Evolutionary conservation across 1,139 yeast species (phyloP).

Genomic region (Geotrichum reessii): DNA sequence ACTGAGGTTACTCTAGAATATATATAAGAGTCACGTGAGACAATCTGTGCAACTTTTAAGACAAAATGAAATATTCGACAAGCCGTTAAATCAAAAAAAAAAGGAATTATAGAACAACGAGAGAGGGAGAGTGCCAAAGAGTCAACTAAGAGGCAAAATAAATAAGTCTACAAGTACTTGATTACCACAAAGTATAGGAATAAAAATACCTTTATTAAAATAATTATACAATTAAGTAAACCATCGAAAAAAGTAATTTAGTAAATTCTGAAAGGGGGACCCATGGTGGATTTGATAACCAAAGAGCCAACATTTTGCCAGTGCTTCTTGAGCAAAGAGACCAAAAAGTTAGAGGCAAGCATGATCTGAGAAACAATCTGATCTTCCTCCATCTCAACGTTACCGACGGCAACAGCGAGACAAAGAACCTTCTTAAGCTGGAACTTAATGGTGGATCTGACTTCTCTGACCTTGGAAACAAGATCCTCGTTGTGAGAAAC

Average conservation of each 20-base stretch:
- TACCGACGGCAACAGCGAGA: slow-evolving; percentile 94
- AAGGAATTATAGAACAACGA: too few species aligned
- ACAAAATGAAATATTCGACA: too few species aligned
- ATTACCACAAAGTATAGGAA: not conserved
- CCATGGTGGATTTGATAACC: slow-evolving; percentile 99
- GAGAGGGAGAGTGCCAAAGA: not conserved
- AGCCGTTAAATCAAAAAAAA: too few species aligned
- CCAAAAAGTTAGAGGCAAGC: slow-evolving; percentile 99
- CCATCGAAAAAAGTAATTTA: slow-evolving; percentile 40
- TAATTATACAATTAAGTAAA: slow-evolving; percentile 5
- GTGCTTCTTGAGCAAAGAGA: slow-evolving; percentile 99
- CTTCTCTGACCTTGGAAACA: slow-evolving; percentile 92
- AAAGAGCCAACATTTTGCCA: slow-evolving; percentile 99
- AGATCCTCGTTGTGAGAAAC: slow-evolving; percentile 99
- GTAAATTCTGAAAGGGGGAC: slow-evolving; percentile 99
- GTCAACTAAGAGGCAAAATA: not conserved
- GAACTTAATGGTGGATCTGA: slow-evolving; percentile 99
- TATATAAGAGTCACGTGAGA: too few species aligned
- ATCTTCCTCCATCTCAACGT: slow-evolving; percentile 99
- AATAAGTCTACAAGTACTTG: not conserved
- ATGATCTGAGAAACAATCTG: slow-evolving; percentile 94
- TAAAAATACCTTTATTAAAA: not conserved
- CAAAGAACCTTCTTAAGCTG: slow-evolving; percentile 92
- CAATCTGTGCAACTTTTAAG: too few species aligned
- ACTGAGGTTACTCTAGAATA: too few species aligned